Evolutionary conservation across 768 basidiomycete genomes (phyloP), one percentile per base, ranked within the genome.

Genomic region (Russula sp.): DNA sequence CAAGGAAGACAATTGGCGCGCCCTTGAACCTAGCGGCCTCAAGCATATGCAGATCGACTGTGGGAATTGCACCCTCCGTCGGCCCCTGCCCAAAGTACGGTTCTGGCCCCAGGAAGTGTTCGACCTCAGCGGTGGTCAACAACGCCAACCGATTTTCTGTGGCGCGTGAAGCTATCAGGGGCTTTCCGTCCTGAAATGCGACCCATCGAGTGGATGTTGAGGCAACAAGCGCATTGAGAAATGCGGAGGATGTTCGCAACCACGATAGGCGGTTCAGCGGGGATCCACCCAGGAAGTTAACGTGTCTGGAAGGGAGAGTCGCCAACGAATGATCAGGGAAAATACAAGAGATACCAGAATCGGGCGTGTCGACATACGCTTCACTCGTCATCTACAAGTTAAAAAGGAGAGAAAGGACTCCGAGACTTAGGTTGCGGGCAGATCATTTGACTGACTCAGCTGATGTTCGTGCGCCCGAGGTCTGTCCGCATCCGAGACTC

Each of bases 201-300:
- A 96, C 70, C 87, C 95, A 98, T 49, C 80, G 78, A 0, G 93
- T 81, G 3, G 82, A 70, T 0, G 83, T 80, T 13, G 82, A 77
- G 16, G 69, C 71, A 41, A 87, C 75, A 66, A 93, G 78, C 20
- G 84, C 78, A 60, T 92, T 90, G 51, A 98, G 79, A 73, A 94
- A 92, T 8, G 80, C 71, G 34, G 83, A 81, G 14, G 89, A 91
- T 3, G 84, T 73, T 32, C 91, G 80, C 39, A 94, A 78, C 85
- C 93, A 93, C 1, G 88, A 85, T 20, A 93, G 78, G 16, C 91
- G 85, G 71, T 92, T 92, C 36, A 92, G 74, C 46, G 88, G 84
- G 58, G 90, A 88, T 43, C 87, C 82, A 38, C 73, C 76, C 65
- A 81, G 70, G 71, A 82, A 82, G 65, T 82, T 81, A 32, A 75